Evolutionary conservation across 2,329 filamentous ascomycete species (phyloP).

Genomic region (Trichoderma citrinoviride): DNA sequence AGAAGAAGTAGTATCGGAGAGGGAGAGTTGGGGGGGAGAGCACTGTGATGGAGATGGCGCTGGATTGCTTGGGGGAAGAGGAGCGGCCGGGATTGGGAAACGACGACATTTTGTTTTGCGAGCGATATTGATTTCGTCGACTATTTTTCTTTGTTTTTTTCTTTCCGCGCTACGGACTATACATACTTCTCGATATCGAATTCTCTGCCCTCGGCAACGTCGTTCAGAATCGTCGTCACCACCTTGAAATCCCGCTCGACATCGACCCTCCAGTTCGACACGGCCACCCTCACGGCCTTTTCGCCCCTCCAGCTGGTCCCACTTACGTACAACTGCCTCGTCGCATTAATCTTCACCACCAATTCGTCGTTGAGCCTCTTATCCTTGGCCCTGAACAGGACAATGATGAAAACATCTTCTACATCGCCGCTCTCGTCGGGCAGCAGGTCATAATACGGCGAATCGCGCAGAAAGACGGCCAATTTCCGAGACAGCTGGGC

Average conservation of each 20-base stretch:
- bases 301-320: conserved; percentile 74
- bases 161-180: background rate
- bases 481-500: conserved; percentile 67
- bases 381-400: conserved; percentile 74
- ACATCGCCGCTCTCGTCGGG: conserved; percentile 48
- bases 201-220: conserved; percentile 40
- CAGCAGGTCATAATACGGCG: conserved; percentile 64
- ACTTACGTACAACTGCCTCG: conserved; percentile 75
- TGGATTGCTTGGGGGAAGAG: background rate
- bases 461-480: conserved; percentile 59
- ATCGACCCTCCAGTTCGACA: conserved; percentile 81
- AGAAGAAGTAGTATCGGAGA: too few relatives aligned
- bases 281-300: conserved; percentile 76
- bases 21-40: background rate
- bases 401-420: conserved; percentile 58
- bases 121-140: background rate
- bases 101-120: background rate
- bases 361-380: conserved; percentile 60
- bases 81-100: background rate
- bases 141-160: background rate
- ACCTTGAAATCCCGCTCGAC: conserved; percentile 63
- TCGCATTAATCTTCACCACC: conserved; percentile 70
- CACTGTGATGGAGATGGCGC: background rate
- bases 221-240: conserved; percentile 61
- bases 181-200: conserved; percentile 29